phyloP scores from a whole-genome alignment of 1,139 yeast species.

The Chernovozyma aurita region DNA sequence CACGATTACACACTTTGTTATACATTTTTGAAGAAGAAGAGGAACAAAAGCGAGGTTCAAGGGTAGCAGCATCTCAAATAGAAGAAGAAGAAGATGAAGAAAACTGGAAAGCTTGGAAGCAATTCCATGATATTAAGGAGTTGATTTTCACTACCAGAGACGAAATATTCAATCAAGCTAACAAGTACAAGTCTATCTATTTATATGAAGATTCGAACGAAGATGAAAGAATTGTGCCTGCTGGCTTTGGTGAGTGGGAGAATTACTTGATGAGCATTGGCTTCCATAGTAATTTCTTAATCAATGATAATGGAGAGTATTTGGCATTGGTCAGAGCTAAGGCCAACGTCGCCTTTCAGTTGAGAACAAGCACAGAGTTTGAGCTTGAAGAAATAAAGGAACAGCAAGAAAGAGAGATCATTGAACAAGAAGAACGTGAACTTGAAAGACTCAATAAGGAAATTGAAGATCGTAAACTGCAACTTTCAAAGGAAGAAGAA shows the following conservation, averaged over 20 bases:
- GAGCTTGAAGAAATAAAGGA: conserved; percentile 9
- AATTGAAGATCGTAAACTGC: too few relatives aligned
- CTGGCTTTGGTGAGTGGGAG: conserved; percentile 48
- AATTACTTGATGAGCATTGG: conserved; percentile 53
- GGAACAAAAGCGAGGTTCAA: too few relatives aligned
- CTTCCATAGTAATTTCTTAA: conserved; percentile 53
- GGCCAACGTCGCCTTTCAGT: conserved; percentile 78
- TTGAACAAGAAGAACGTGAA: too few relatives aligned
- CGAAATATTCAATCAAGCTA: conserved; percentile 43
- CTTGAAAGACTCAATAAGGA: too few relatives aligned
- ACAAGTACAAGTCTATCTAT: conserved; percentile 24
- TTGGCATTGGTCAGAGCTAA: conserved; percentile 70
- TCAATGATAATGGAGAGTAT: conserved; percentile 69
- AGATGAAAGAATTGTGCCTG: conserved; percentile 15
- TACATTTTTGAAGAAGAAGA: conserved; percentile 23
- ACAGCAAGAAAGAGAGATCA: too few relatives aligned
- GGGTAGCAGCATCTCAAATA: not conserved
- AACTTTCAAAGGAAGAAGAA: too few relatives aligned
- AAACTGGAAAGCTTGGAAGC: conserved; percentile 66
- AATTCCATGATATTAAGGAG: conserved; percentile 56
- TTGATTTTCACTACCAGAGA: conserved; percentile 54
- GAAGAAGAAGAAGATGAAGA: conserved; percentile 18
- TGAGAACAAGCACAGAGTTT: conserved; percentile 45
- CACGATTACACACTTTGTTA: conserved; percentile 29
- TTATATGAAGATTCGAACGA: conserved; percentile 13